Evolutionary conservation across 371 early-diverging fungal species (phyloP), one percentile per base, ranked within the genome.

Genomic region (Mortierella polycephala): DNA sequence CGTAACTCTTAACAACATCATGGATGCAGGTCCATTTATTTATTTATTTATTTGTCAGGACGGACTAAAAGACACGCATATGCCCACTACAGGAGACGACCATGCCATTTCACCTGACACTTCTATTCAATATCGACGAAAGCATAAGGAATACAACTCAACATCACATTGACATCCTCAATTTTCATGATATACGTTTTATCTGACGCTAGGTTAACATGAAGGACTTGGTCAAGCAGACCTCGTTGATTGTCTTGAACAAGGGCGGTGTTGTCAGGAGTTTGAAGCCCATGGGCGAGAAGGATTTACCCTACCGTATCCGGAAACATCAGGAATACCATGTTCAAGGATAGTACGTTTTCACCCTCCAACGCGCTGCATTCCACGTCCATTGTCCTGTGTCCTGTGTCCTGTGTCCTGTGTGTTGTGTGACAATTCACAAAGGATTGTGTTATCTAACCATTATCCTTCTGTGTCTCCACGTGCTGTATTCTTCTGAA

Each of bases 231-330:
- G 80, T 93, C 71, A 88, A 88, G 73, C 84, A 83, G 41, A 83
- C 91, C 30, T 93, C 94, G 16, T 82, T 85, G 57, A 88, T 87
- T 54, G 89, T 95, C 49, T 74, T 95, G 61, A 87, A 92, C 65
- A 85, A 82, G 61, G 90, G 92, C 45, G 95, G 95, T 54, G 94
- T 94, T 67, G 94, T 95, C 45, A 85, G 94, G 60, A 86, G 87
- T 20, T 87, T 95, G 67, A 86, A 89, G 60, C 89, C 89, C 67
- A 83, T 91, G 75, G 91, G 91, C n/a, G 85, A 85, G 40, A 81
- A 82, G 71, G 81, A 81, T 51, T 79, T 92, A 54, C 90, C 91
- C 41, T 88, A 89, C 63, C 86, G 91, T 63, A 91, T 90, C 67
- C 86, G 89, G 77, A 84, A 87, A 76, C 91, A 92, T 69, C 91